Evolutionary conservation across 208 protist genomes (phyloP), one percentile per base, ranked within the genome.

Genomic region (Trypanosoma mega): DNA sequence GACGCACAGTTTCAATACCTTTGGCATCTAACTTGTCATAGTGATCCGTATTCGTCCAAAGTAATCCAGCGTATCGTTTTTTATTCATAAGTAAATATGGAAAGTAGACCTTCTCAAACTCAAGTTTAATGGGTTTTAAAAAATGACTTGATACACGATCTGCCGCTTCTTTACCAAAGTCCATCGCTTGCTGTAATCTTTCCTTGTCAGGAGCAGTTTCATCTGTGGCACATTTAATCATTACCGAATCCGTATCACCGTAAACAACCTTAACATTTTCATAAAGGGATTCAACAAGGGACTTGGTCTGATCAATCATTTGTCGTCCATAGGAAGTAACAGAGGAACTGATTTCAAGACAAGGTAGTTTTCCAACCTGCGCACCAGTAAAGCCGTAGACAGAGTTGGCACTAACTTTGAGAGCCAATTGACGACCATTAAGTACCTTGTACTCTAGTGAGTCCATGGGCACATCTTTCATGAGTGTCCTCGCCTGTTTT

Each of bases 101-200:
- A 62, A 98, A 99, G 81, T 99, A 99, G 11, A 98, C 96, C 82
- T 99, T 99, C 74, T 99, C 99, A 69, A 99, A 99, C 72, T 99
- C 98, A 18, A 99, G 88, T 60, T 97, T 98, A 66, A 99, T 99
- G 9, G 99, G 99, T 18, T 85, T 76, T 33, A 90, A 47, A 43
- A 95, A 95, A 65, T 92, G 63, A 26, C 60, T 72, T 9, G 88
- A 92, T 24, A 90, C 95, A 16, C 74, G 57, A n/a, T 93, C 84
- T 0, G 99, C 97, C 0, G 98, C 99, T 63, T 74, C 87, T 65
- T 80, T 87, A 34, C 82, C 92, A 75, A 96, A 97, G 49, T 74
- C 56, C 83, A 83, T 87, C 33, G 82, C 72, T 31, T 43, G 68
- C 59, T 77, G 63, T 52, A 88, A 56, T 7, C 68, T 74, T 62